phyloP scores from a whole-genome alignment of 495 filamentous ascomycete genomes.

The Hyaloscypha hepaticicola region DNA sequence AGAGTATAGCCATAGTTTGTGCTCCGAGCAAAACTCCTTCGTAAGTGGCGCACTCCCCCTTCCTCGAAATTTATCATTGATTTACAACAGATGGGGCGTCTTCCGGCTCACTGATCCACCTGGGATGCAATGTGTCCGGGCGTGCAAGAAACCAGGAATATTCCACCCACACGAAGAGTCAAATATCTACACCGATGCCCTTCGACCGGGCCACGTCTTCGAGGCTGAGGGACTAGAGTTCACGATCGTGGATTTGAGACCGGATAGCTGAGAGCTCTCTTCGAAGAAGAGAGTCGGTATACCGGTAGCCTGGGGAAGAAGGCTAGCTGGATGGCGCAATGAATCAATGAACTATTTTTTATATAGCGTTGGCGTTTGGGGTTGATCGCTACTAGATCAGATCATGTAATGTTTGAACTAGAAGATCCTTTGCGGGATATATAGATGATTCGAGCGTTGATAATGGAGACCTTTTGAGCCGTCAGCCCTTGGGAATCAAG shows the following conservation, averaged over 20 bases:
- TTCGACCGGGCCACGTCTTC: constrained; percentile 81
- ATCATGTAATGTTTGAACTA: background rate
- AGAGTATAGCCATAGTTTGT: constrained; percentile 96
- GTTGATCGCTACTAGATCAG: background rate
- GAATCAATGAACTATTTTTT: constrained; percentile 2
- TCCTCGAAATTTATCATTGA: constrained; percentile 15
- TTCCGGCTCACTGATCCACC: constrained; percentile 94
- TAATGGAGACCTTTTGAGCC: background rate
- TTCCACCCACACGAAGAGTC: constrained; percentile 77
- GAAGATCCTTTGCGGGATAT: background rate
- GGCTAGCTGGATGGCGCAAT: background rate
- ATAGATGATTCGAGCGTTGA: constrained; percentile 20
- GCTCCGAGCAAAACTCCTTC: constrained; percentile 76
- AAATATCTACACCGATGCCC: constrained; percentile 82
- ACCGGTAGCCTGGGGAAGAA: background rate
- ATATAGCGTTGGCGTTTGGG: constrained; percentile 24
- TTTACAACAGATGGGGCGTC: constrained; percentile 68
- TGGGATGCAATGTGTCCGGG: constrained; percentile 74
- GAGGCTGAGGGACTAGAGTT: constrained; percentile 73
- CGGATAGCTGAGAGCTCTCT: constrained; percentile 25
- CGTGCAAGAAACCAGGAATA: constrained; percentile 69
- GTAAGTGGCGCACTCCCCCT: constrained; percentile 45
- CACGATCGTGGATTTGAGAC: constrained; percentile 75
- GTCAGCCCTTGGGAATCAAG: background rate
- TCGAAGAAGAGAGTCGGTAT: background rate